Evolutionary conservation across 2,329 filamentous ascomycete genomes (phyloP).

Genomic region (Monosporascus cannonballus): DNA sequence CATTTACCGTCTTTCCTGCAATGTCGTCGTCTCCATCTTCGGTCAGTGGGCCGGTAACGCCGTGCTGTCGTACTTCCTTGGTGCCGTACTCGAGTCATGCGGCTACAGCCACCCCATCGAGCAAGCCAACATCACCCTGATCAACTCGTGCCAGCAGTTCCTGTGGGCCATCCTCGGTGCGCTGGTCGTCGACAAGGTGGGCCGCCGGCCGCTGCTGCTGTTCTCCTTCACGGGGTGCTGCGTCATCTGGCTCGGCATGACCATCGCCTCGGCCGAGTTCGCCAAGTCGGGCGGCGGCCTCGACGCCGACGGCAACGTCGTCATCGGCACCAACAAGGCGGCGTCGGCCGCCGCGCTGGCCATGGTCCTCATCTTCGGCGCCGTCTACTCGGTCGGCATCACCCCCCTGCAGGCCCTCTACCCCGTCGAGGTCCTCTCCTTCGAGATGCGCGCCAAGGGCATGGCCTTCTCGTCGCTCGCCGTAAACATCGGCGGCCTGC

Average conservation of each 20-base stretch:
- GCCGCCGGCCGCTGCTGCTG: conserved; percentile 47
- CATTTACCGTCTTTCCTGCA: conserved; percentile 34
- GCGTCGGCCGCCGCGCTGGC: conserved; percentile 42
- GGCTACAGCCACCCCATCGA: conserved; percentile 35
- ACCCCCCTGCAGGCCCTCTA: conserved; percentile 34
- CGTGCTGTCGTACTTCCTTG: conserved; percentile 41
- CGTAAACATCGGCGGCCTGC: conserved; percentile 36
- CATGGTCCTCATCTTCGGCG: conserved; percentile 49
- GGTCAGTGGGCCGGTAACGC: conserved; percentile 37
- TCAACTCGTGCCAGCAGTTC: conserved; percentile 45
- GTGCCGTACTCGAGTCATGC: conserved; percentile 43
- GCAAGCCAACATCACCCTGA: conserved; percentile 45
- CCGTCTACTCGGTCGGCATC: conserved; percentile 39
- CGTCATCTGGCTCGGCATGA: conserved; percentile 45
- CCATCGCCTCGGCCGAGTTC: conserved; percentile 36
- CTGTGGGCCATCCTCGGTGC: conserved; percentile 43
- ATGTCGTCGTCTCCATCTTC: conserved; percentile 35
- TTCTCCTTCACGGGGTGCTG: conserved; percentile 43
- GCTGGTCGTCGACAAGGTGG: conserved; percentile 41
- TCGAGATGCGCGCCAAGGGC: conserved; percentile 42
- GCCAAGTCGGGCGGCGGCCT: conserved; percentile 24
- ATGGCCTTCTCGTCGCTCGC: conserved; percentile 39
- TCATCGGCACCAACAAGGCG: conserved; percentile 25
- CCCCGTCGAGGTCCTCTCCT: conserved; percentile 40
- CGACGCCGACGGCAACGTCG: conserved; percentile 18